Conservation (phyloP, 1,284 basidiomycete species). For the Pulchroboletus neoregius region DNA sequence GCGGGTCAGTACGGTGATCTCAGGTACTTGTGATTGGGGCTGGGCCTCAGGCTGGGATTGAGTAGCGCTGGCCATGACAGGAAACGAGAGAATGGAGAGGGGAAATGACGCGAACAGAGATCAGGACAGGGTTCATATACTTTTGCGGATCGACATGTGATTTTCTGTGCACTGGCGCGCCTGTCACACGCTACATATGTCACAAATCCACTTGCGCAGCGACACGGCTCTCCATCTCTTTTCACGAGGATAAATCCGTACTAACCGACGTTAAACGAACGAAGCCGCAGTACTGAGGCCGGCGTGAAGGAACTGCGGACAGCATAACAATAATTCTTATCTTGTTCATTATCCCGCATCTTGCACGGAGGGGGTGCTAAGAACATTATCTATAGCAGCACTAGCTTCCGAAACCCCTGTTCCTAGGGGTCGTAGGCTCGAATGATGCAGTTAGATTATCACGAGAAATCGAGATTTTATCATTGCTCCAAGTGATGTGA, state of each 20-base stretch:
- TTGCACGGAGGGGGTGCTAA: too few relatives aligned
- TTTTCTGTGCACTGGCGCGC: slow-evolving; percentile 10
- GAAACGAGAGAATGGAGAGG: slow-evolving; percentile 3
- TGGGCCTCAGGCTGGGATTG: slow-evolving; percentile 34
- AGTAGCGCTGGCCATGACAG: slow-evolving; percentile 41
- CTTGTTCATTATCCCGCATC: too few relatives aligned
- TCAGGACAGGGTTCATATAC: slow-evolving; percentile 33
- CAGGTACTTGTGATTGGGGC: slow-evolving; percentile 38
- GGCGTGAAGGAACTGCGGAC: too few relatives aligned
- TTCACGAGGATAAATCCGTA: too few relatives aligned
- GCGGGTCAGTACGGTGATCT: slow-evolving; percentile 58
- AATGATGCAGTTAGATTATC: slow-evolving; percentile 9
- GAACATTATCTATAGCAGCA: too few relatives aligned
- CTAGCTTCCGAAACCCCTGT: slow-evolving; percentile 13
- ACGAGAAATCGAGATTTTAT: slow-evolving; percentile 11
- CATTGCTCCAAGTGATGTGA: slow-evolving; percentile 12
- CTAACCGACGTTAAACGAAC: too few relatives aligned
- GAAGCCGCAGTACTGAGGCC: too few relatives aligned
- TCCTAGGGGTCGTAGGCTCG: slow-evolving; percentile 10
- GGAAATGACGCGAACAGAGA: slow-evolving; percentile 8
- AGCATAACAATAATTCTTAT: too few relatives aligned
- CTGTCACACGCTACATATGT: slow-evolving; percentile 22
- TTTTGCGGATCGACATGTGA: slow-evolving; percentile 23
- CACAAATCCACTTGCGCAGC: slow-evolving; percentile 12
- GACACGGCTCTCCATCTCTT: not conserved